Conservation (phyloP, 768 basidiomycete species). For the Lentinus tigrinus region DNA sequence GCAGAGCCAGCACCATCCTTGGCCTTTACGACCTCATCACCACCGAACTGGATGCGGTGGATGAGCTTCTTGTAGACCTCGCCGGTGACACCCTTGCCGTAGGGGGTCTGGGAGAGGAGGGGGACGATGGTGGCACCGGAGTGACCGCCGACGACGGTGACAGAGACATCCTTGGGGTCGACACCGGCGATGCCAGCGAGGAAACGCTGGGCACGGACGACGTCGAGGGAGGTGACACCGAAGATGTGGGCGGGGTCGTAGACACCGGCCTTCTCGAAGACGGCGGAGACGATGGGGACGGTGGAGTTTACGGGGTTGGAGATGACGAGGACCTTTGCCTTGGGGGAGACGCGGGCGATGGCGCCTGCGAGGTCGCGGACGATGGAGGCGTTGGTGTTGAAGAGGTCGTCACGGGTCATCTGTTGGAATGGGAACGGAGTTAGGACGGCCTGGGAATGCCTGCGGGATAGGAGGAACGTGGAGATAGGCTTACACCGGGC, state of each 20-base stretch:
- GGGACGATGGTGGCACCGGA: conserved; percentile 97
- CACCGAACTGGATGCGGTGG: conserved; percentile 94
- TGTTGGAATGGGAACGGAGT: conserved; percentile 33
- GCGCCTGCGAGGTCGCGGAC: conserved; percentile 93
- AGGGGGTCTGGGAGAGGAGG: conserved; percentile 77
- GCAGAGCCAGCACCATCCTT: conserved; percentile 86
- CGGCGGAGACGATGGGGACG: conserved; percentile 93
- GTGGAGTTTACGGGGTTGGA: conserved; percentile 99
- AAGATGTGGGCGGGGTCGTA: conserved; percentile 89
- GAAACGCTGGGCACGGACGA: conserved; percentile 95
- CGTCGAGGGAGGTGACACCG: conserved; percentile 97
- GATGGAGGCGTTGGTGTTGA: conserved; percentile 98
- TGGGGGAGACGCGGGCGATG: conserved; percentile 80
- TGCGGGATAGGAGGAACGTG: conserved; percentile 5
- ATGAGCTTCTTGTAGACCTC: conserved; percentile 79
- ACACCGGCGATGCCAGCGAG: conserved; percentile 66
- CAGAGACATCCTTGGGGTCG: conserved; percentile 61
- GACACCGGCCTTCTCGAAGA: conserved; percentile 87
- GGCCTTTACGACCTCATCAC: conserved; percentile 98
- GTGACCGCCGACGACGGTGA: conserved; percentile 95
- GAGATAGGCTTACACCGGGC: conserved; percentile 72
- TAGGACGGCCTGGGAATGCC: conserved; percentile 18
- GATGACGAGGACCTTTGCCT: conserved; percentile 94
- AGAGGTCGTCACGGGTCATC: conserved; percentile 97
- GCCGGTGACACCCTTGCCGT: conserved; percentile 72